Percentiles rank a stretch among this genome's conserved stretches.
Evolutionary conservation across 2,329 filamentous ascomycete species (phyloP).

Genomic region (Emmonsiellopsis sp.): DNA sequence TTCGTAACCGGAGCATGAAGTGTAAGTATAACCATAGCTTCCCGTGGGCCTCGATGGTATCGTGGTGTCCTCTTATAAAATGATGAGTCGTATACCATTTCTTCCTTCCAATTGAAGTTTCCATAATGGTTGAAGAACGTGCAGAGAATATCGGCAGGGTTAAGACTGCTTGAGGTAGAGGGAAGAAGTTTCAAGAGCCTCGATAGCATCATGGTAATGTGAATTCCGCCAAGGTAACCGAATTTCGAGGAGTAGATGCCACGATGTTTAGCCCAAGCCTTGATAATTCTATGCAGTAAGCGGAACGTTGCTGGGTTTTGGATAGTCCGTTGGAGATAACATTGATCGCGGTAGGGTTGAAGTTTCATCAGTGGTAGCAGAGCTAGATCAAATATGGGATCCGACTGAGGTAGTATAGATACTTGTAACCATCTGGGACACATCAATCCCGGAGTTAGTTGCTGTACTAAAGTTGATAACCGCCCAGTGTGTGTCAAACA

Average conservation of each 20-base stretch:
- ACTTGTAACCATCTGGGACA: constrained; percentile 27
- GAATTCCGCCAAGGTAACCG: constrained; percentile 56
- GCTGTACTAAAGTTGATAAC: background rate
- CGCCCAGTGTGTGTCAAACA: background rate
- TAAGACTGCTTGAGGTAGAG: constrained; percentile 25
- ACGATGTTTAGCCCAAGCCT: constrained; percentile 51
- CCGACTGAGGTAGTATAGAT: constrained; percentile 36
- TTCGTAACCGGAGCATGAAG: constrained; percentile 55
- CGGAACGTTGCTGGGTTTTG: constrained; percentile 51
- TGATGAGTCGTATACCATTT: constrained; percentile 50
- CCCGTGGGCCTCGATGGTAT: constrained; percentile 48
- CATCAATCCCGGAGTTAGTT: background rate
- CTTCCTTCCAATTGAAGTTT: constrained; percentile 47
- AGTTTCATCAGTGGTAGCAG: constrained; percentile 50
- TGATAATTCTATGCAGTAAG: constrained; percentile 50
- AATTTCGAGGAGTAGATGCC: constrained; percentile 58
- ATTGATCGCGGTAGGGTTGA: constrained; percentile 54
- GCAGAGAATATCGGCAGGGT: constrained; percentile 43
- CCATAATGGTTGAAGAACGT: constrained; percentile 58
- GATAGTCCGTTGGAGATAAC: constrained; percentile 50
- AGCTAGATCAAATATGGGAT: constrained; percentile 48
- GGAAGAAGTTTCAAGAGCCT: constrained; percentile 49
- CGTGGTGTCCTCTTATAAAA: constrained; percentile 31
- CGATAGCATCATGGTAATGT: constrained; percentile 53
- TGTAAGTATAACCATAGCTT: constrained; percentile 55